Conservation (phyloP, 2,329 filamentous ascomycete genomes). For the Arthrobotrys iridis region DNA sequence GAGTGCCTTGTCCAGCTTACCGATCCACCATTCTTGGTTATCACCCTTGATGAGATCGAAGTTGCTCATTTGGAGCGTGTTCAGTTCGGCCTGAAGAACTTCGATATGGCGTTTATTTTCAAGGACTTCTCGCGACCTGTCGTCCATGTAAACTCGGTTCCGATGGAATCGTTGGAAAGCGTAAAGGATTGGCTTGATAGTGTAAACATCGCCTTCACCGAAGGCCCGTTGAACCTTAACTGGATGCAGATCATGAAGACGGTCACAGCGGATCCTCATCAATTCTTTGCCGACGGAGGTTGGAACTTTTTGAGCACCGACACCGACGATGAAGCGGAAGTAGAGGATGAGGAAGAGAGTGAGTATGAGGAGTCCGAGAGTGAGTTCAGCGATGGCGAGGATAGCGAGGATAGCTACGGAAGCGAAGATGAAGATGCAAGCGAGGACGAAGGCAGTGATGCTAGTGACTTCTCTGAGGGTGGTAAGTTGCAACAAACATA, state of each 20-base stretch:
- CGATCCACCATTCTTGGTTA: slow-evolving; percentile 94
- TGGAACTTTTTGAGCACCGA: slow-evolving; percentile 93
- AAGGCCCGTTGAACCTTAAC: slow-evolving; percentile 96
- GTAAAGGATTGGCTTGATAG: slow-evolving; percentile 98
- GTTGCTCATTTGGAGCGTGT: slow-evolving; percentile 96
- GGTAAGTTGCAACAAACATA: slow-evolving; percentile 53
- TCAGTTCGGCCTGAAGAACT: slow-evolving; percentile 95
- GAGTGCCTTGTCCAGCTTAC: slow-evolving; percentile 97
- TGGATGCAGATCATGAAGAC: slow-evolving; percentile 99
- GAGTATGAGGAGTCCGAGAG: slow-evolving; percentile 91
- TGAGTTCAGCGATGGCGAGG: slow-evolving; percentile 77
- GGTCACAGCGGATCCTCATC: slow-evolving; percentile 89
- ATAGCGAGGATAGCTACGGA: slow-evolving; percentile 86
- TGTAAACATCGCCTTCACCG: slow-evolving; percentile 91
- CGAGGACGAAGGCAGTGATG: slow-evolving; percentile 73
- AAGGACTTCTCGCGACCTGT: slow-evolving; percentile 94
- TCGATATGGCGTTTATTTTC: slow-evolving; percentile 97
- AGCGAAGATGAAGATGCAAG: slow-evolving; percentile 89
- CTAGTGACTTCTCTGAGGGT: slow-evolving; percentile 78
- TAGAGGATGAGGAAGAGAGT: slow-evolving; percentile 84
- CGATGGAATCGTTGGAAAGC: slow-evolving; percentile 89
- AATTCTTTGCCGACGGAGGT: slow-evolving; percentile 93
- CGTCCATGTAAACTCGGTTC: slow-evolving; percentile 96
- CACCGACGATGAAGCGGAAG: slow-evolving; percentile 81
- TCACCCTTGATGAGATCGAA: slow-evolving; percentile 95